phyloP scores from a whole-genome alignment of 225 moss, liverwort and hornwort genomes.

The Takakia lepidozioides region DNA sequence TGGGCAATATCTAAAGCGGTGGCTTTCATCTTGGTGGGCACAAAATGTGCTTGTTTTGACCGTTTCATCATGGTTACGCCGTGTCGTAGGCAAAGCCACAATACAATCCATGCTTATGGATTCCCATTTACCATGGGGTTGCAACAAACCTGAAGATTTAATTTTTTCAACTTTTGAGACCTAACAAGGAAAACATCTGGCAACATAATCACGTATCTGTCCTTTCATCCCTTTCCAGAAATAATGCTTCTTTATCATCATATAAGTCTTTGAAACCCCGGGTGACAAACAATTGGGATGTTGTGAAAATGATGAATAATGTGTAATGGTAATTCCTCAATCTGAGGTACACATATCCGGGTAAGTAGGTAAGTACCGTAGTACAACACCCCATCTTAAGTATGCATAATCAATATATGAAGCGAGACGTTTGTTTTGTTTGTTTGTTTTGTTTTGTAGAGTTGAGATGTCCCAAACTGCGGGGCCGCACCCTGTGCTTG shows the following conservation, averaged over 20 bases:
- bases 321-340: no score
- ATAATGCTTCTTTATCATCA: not conserved
- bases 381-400: no score
- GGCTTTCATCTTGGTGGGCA: not conserved
- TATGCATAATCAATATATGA: no score
- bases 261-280: slow-evolving; percentile 2
- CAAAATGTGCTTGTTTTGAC: not conserved
- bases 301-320: slow-evolving; percentile 3
- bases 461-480: no score
- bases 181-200: not conserved
- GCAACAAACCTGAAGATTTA: not conserved
- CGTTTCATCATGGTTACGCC: not conserved
- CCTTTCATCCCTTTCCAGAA: not conserved
- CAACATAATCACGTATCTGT: not conserved
- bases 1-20: not conserved
- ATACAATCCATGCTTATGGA: not conserved
- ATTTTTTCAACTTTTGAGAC: not conserved
- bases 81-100: not conserved
- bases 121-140: slow-evolving; percentile 1
- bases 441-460: no score
- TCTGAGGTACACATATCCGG: no score
- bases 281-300: not conserved
- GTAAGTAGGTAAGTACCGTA: no score
- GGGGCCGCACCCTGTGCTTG: no score
- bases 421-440: no score